phyloP scores from a whole-genome alignment of 305 asterid species.

The Fraxinus xanthoxyloides region DNA sequence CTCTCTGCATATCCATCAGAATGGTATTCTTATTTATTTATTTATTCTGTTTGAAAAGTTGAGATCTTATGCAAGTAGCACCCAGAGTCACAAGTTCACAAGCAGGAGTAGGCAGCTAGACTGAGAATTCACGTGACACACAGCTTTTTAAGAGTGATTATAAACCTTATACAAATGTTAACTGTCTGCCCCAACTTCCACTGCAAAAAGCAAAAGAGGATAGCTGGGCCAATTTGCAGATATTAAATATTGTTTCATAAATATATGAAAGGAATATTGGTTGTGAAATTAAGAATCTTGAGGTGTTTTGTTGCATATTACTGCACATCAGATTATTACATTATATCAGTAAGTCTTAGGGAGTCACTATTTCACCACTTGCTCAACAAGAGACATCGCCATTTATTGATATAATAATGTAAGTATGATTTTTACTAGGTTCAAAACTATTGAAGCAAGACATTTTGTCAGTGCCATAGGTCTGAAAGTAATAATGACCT shows the following conservation, averaged over 20 bases:
- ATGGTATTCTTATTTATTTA: not conserved
- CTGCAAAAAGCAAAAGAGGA: not conserved
- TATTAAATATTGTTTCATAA: not conserved
- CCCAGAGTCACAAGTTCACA: not conserved
- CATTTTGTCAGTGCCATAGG: not conserved
- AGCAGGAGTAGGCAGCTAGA: not conserved
- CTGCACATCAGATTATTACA: not conserved
- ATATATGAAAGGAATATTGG: not conserved
- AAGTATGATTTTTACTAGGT: not conserved
- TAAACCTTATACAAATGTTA: not conserved
- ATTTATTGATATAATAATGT: not conserved
- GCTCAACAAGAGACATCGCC: not conserved
- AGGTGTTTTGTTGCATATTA: not conserved
- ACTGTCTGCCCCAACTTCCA: not conserved
- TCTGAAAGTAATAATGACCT: not conserved
- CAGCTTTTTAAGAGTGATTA: not conserved
- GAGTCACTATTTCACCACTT: not conserved
- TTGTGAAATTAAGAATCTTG: not conserved
- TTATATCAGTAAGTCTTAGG: not conserved
- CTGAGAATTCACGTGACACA: not conserved
- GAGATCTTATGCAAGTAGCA: not conserved
- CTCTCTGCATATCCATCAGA: not conserved
- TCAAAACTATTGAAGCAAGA: not conserved
- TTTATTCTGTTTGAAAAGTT: not conserved
- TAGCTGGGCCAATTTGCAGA: not conserved